Percentiles rank a stretch among this genome's conserved stretches.
Evolutionary conservation across 768 basidiomycete species (phyloP).

Genomic region (Hemileccinum rubropunctum): DNA sequence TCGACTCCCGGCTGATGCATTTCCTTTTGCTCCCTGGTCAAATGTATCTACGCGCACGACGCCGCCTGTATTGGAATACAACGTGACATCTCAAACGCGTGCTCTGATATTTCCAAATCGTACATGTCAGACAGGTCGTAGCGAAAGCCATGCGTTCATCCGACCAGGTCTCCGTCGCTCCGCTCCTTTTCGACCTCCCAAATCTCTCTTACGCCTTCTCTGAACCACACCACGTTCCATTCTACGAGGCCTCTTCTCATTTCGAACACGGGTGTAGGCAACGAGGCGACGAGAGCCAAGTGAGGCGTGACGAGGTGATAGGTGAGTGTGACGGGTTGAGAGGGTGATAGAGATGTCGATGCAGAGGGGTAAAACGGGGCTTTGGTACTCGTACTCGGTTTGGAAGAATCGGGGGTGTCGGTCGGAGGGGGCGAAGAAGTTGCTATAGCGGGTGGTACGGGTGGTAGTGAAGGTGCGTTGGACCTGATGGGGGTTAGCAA

Average conservation of each 20-base stretch:
- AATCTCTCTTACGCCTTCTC: constrained; percentile 82
- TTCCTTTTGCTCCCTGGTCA: not conserved
- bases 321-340: constrained; percentile 68
- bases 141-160: not conserved
- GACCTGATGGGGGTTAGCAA: constrained; percentile 19
- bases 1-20: constrained; percentile 57
- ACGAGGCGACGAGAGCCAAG: constrained; percentile 66
- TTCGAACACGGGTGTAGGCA: constrained; percentile 73
- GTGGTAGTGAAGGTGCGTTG: constrained; percentile 11
- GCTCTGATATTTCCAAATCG: too few relatives aligned
- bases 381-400: constrained; percentile 27
- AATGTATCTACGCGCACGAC: too few relatives aligned
- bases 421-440: not conserved
- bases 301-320: constrained; percentile 79
- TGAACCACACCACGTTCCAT: constrained; percentile 83
- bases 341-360: constrained; percentile 57
- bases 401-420: constrained; percentile 4
- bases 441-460: constrained; percentile 8
- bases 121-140: not conserved
- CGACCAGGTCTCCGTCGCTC: constrained; percentile 20
- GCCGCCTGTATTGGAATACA: too few relatives aligned
- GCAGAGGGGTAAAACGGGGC: constrained; percentile 68
- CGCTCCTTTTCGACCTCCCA: constrained; percentile 68
- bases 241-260: constrained; percentile 74
- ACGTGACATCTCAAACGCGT: too few relatives aligned